A percentile compares a stretch with the other conserved stretches of the same genome.
Evolutionary conservation across 2,329 filamentous ascomycete genomes (phyloP).

Genomic region (Stachybotrys echinatus): DNA sequence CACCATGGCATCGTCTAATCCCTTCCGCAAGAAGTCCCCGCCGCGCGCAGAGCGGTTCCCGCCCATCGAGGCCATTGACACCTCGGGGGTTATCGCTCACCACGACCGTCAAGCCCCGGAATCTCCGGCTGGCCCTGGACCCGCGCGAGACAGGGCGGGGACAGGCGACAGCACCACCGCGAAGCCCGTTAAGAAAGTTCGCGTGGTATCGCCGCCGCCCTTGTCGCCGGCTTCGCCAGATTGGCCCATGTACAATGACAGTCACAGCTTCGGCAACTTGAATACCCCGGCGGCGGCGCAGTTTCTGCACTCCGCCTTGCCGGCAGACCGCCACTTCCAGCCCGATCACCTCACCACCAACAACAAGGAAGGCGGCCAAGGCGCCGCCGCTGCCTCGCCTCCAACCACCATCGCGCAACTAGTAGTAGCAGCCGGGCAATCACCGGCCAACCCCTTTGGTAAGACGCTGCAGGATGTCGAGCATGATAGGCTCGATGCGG

Average conservation of each 20-base stretch:
- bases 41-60: constrained; percentile 16
- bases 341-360: constrained; percentile 25
- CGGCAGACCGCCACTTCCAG: background rate
- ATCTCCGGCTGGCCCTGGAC: constrained; percentile 24
- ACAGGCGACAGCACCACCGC: constrained; percentile 6
- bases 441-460: constrained; percentile 41
- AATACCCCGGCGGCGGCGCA: no score
- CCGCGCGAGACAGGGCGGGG: constrained; percentile 10
- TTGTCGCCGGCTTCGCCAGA: constrained; percentile 48
- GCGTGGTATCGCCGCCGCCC: constrained; percentile 59
- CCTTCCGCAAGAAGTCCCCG: constrained; percentile 42
- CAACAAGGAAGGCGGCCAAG: constrained; percentile 21
- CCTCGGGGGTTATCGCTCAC: constrained; percentile 15
- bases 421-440: background rate
- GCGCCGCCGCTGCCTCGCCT: constrained; percentile 15
- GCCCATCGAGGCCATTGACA: constrained; percentile 22
- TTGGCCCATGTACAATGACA: constrained; percentile 19
- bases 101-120: constrained; percentile 17
- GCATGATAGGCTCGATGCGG: constrained; percentile 22
- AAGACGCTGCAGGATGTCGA: constrained; percentile 50
- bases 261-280: background rate
- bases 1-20: constrained; percentile 38
- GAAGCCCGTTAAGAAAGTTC: constrained; percentile 62
- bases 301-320: no score
- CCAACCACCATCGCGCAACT: background rate